Evolutionary conservation across 2,329 filamentous ascomycete species (phyloP).

Genomic region (Exophiala sideris): DNA sequence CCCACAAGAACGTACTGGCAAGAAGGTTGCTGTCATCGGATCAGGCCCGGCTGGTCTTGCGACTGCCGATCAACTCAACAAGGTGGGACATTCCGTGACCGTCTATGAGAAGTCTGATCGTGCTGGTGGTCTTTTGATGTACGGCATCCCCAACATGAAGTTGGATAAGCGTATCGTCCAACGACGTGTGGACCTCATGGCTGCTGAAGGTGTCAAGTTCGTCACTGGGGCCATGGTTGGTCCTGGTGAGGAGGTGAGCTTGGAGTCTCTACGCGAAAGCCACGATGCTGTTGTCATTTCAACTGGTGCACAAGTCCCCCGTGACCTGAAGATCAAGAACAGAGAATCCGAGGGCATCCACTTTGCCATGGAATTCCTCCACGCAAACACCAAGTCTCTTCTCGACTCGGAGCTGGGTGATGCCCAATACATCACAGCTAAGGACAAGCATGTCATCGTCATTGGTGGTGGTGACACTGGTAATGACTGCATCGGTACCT

Average conservation of each 20-base stretch:
- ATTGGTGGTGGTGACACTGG: constrained; percentile 97
- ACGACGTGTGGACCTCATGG: constrained; percentile 93
- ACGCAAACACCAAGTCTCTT: constrained; percentile 96
- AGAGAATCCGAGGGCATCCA: constrained; percentile 87
- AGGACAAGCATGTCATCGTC: constrained; percentile 92
- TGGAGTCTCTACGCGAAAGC: constrained; percentile 68
- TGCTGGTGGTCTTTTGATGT: constrained; percentile 89
- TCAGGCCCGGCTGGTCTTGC: constrained; percentile 91
- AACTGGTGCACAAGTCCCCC: constrained; percentile 87
- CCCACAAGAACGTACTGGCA: constrained; percentile 77
- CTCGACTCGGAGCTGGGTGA: constrained; percentile 86
- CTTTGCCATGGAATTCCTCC: constrained; percentile 95
- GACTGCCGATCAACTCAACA: constrained; percentile 89
- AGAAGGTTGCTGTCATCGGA: constrained; percentile 83
- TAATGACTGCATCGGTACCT: constrained; percentile 97
- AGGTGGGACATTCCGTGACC: constrained; percentile 80
- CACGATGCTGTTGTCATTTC: constrained; percentile 86
- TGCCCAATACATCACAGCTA: constrained; percentile 84
- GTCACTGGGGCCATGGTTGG: constrained; percentile 75
- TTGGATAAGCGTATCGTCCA: constrained; percentile 97
- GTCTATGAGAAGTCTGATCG: constrained; percentile 92
- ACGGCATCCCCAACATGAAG: constrained; percentile 99
- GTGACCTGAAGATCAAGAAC: constrained; percentile 86
- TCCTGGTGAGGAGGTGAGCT: constrained; percentile 63
- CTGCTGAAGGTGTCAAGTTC: constrained; percentile 79